These are phyloP conservation scores for Collybiopsis luxurians DNA, from an alignment of 768 basidiomycete genomes.

Conservation along the genomic window DNA sequence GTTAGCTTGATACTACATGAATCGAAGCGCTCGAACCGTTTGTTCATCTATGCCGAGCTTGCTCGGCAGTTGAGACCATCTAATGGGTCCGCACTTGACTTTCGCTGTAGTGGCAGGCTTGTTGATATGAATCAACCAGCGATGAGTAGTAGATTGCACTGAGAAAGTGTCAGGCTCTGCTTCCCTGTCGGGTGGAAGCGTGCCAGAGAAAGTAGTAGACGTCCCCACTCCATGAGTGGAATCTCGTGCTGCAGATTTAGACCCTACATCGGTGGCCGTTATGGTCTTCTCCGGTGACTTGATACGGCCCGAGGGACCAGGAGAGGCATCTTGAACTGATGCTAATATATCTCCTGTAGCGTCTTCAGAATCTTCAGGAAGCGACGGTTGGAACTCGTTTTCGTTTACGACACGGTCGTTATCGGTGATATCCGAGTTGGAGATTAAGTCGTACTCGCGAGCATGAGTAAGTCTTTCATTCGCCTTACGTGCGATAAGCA, in stretches of 20 bases:
- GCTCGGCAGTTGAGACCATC: slow-evolving; percentile 27
- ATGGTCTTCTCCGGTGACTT: not conserved
- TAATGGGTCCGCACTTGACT: slow-evolving; percentile 29
- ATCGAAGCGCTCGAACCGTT: slow-evolving; percentile 27
- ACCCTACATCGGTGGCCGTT: too few relatives aligned
- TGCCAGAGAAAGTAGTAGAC: not conserved
- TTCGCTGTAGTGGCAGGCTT: slow-evolving; percentile 33
- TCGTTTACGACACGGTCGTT: not conserved
- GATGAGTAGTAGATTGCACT: slow-evolving; percentile 2
- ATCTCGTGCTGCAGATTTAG: not conserved
- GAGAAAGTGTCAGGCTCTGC: not conserved
- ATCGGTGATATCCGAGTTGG: not conserved
- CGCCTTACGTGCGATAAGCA: not conserved
- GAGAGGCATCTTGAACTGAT: too few relatives aligned
- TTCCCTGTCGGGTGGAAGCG: not conserved
- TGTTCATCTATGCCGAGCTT: slow-evolving; percentile 24
- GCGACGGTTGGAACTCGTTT: too few relatives aligned
- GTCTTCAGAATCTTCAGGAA: too few relatives aligned
- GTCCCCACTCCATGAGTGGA: not conserved
- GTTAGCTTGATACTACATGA: not conserved
- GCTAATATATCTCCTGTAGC: too few relatives aligned
- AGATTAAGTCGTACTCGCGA: not conserved
- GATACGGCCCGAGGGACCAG: not conserved
- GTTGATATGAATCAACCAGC: slow-evolving; percentile 40
- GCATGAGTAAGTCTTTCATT: slow-evolving; percentile 1